A percentile compares a stretch with the other conserved stretches of the same genome.
phyloP scores from a whole-genome alignment of 768 basidiomycete genomes.

The Termitomyces sp. region DNA sequence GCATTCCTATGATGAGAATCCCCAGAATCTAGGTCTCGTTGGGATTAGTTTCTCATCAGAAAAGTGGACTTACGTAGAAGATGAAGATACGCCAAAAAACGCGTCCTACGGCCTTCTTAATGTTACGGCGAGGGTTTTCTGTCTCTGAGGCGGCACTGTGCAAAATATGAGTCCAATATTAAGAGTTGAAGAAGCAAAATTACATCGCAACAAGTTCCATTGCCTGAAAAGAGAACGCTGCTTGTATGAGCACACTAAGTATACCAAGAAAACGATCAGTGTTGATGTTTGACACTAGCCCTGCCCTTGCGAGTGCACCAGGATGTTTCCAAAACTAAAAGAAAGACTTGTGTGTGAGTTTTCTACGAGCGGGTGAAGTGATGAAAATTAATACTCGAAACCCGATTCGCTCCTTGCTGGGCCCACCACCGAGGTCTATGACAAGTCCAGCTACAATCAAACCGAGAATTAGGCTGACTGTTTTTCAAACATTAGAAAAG shows the following conservation, averaged over 20 bases:
- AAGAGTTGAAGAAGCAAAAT: neutral
- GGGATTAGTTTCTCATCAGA: neutral
- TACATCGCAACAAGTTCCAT: conserved; percentile 73
- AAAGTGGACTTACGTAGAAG: conserved; percentile 53
- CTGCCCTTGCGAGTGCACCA: conserved; percentile 47
- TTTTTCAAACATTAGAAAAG: neutral
- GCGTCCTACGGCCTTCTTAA: conserved; percentile 67
- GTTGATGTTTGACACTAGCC: conserved; percentile 36
- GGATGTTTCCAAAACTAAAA: conserved; percentile 66
- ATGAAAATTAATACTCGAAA: conserved; percentile 45
- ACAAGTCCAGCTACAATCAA: conserved; percentile 59
- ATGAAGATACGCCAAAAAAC: conserved; percentile 79
- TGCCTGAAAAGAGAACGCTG: conserved; percentile 73
- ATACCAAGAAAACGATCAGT: conserved; percentile 44
- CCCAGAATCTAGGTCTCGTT: conserved; percentile 47
- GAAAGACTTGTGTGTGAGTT: neutral
- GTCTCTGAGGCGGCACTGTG: conserved; percentile 71
- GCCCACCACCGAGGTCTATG: conserved; percentile 77
- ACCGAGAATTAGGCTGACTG: conserved; percentile 57
- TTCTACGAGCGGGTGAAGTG: conserved; percentile 8
- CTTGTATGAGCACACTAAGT: conserved; percentile 40
- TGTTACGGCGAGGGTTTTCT: conserved; percentile 72
- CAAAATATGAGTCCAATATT: conserved; percentile 1
- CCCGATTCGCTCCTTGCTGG: conserved; percentile 58
- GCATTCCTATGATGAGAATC: conserved; percentile 71